Conservation (phyloP, 345 rosid species). For the Cardamine resedifolia region DNA sequence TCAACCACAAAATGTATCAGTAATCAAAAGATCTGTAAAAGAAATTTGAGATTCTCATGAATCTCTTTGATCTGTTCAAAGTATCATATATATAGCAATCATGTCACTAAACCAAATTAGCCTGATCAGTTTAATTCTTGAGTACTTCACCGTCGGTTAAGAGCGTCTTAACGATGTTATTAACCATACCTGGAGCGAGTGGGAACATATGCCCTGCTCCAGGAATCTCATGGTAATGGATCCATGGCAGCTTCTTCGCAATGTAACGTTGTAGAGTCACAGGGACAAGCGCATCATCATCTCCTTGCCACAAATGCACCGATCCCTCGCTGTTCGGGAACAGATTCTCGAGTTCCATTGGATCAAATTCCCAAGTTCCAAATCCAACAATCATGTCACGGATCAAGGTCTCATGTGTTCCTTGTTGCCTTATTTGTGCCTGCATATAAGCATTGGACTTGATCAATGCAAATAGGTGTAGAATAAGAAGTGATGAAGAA, state of each 20-base stretch:
- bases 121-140: conserved; percentile 18
- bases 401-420: conserved; percentile 52
- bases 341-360: conserved; percentile 47
- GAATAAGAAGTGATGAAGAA: background rate
- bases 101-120: background rate
- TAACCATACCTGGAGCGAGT: conserved; percentile 39
- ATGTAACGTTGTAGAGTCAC: conserved; percentile 55
- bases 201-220: conserved; percentile 65
- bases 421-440: conserved; percentile 52
- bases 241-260: conserved; percentile 55
- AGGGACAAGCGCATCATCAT: conserved; percentile 54
- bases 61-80: conserved; percentile 11
- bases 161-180: conserved; percentile 49
- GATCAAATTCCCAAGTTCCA: conserved; percentile 66
- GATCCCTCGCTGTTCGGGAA: conserved; percentile 50
- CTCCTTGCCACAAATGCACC: conserved; percentile 70
- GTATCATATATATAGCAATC: background rate
- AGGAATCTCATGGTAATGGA: conserved; percentile 55
- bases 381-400: conserved; percentile 54
- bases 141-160: conserved; percentile 24
- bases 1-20: background rate
- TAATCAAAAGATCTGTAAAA: background rate
- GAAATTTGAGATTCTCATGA: background rate
- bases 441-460: background rate
- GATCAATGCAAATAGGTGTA: background rate